Evolutionary conservation across 306 rosid species (phyloP).

Genomic region (Casuarina cunninghamiana): DNA sequence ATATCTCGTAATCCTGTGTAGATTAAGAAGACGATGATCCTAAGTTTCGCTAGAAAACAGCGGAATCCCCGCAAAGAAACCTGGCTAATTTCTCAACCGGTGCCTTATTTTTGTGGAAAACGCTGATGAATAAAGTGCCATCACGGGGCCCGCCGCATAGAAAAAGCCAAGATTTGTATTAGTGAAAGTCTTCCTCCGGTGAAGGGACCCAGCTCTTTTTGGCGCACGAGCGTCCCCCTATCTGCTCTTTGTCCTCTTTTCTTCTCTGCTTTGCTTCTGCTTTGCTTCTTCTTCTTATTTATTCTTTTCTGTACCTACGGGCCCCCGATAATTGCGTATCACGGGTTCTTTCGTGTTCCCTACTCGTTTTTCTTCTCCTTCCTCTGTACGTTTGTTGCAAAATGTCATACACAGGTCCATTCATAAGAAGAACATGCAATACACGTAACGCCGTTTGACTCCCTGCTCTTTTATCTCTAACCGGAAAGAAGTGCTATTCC

Average conservation of each 20-base stretch:
- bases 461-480: not conserved
- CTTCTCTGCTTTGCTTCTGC: no score
- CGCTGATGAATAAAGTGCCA: not conserved
- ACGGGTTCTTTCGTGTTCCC: not conserved
- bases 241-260: not conserved
- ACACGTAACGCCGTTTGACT: not conserved
- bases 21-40: not conserved
- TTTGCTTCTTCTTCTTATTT: no score
- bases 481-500: not conserved
- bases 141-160: not conserved
- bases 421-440: not conserved
- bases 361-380: no score
- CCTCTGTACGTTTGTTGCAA: no score
- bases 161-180: not conserved
- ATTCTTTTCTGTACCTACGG: no score
- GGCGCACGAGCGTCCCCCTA: slow-evolving; percentile 4
- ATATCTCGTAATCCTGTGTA: not conserved
- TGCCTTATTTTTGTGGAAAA: not conserved
- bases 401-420: no score
- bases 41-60: slow-evolving; percentile 10
- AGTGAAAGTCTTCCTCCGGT: not conserved
- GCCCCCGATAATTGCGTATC: not conserved
- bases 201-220: not conserved
- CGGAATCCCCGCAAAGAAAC: slow-evolving; percentile 35
- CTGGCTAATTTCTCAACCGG: slow-evolving; percentile 13